Evolutionary conservation across 108 stramenopile genomes (phyloP).

Genomic region (Cyclotella atomus): DNA sequence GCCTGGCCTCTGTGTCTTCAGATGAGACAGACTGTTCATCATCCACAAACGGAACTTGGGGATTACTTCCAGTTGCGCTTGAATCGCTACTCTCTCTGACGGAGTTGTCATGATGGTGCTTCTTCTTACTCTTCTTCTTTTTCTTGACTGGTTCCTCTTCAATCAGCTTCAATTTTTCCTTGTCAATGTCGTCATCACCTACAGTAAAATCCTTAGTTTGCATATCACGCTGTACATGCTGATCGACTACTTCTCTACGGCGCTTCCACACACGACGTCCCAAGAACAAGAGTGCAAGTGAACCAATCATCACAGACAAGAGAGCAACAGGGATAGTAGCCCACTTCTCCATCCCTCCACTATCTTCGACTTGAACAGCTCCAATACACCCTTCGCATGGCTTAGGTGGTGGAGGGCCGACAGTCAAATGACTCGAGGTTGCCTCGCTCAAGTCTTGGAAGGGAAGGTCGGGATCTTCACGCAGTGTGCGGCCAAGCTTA

Average conservation of each 20-base stretch:
- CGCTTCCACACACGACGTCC: conserved; percentile 20
- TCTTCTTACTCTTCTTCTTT: conserved; percentile 1
- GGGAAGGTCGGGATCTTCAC: conserved; percentile 15
- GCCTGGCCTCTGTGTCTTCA: background rate
- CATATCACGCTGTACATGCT: background rate
- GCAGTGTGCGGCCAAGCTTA: conserved; percentile 5
- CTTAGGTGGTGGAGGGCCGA: conserved; percentile 8
- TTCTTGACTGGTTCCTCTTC: background rate
- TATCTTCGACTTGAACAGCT: background rate
- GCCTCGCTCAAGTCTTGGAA: conserved; percentile 22
- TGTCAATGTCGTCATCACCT: background rate
- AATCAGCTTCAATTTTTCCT: background rate
- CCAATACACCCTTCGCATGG: background rate
- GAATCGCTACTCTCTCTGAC: background rate
- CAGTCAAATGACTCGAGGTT: conserved; percentile 24
- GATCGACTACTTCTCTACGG: conserved; percentile 6
- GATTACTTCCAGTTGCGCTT: background rate
- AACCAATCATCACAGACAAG: conserved; percentile 12
- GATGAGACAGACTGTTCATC: background rate
- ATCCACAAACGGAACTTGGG: background rate
- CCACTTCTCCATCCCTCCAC: conserved; percentile 10
- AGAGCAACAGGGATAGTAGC: conserved; percentile 24
- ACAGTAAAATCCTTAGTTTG: background rate
- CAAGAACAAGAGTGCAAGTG: conserved; percentile 23
- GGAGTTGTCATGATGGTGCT: background rate